Base-by-base conservation (phyloP, 2,329 filamentous ascomycete genomes). In the Boeremia exigua region DNA sequence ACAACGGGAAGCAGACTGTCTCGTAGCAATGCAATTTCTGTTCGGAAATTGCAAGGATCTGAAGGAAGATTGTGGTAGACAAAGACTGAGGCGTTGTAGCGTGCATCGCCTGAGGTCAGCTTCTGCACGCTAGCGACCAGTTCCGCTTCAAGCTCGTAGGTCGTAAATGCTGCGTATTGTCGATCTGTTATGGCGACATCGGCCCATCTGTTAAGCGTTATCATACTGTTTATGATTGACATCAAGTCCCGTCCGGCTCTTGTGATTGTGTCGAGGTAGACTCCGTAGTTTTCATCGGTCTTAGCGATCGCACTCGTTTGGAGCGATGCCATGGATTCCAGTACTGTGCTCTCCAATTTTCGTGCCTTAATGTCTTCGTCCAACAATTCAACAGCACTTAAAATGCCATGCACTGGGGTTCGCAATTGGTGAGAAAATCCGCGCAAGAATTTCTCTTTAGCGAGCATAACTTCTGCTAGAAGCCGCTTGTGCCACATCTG, bases 171-270 rank as follows among this genome's bases (percentile, higher is more conserved):
- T 12, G 42, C 6, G 29, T 33, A 44, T 11, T 33, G 42, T 15
- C 42, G 42, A 9, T 33, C 29, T 23, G n/a, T 44, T 4, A 44
- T 44, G 15, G 29, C 42, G 29, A 44, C 11, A 44, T 44, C 42
- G 17, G 15, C 17, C 42, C 42, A 44, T 19, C 42, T 44, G 29
- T 44, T 44, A 10, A 44, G 42, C 17, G 42, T 44, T 6, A 44
- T 44, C 29, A 44, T 44, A 10, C 42, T 44, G 10, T 44, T 44
- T n/a, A 44, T 44, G 27, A 44, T 44, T 8, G 42, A 44, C 2
- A 44, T 33, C 29, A 44, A 11, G n/a, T 45, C 42, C n/a, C 42
- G 42, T 12, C 42, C 42, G 17, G 42, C 42, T 45, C 42, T 45
- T 8, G 34, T 45, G 29, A 45, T 45, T 11, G 42, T 45, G 17